Base-by-base conservation (phyloP, 2,329 filamentous ascomycete species). In the Sarocladiaceae sp. region DNA sequence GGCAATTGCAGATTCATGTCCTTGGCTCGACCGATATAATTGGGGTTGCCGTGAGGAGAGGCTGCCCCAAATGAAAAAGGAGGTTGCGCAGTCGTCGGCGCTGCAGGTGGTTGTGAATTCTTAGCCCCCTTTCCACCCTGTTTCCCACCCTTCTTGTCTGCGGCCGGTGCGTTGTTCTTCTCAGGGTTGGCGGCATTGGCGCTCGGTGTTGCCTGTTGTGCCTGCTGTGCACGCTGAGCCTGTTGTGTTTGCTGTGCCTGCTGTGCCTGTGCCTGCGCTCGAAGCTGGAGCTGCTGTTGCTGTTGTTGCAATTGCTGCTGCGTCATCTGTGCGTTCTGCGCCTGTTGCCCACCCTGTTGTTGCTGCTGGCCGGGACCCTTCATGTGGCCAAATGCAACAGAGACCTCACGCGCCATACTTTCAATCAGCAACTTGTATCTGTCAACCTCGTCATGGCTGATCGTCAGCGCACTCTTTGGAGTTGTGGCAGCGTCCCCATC, bases 31-130 rank as follows among this genome's bases (percentile, higher is more conserved):
- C 67, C 71, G 42, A 77, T 74, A 56, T 83, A 83, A 6, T 70
- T 73, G 2, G 82, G 82, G 53, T 79, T 77, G 12, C 81, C 82
- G 56, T 82, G 78, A 28, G 83, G 82, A 5, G 82, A 84, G 8
- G 73, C 68, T 17, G 73, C 76, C 12, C 76, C 76, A 53, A 84
- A 75, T 23, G 71, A 66, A 62, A 82, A 83, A 0, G 81, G 81
- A 15, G 80, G 76, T 56, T 83, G 79, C 13, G 47, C 37, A 10
- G 75, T 60, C 0, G 79, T 84, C 15, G 82, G 81, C 10, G 82
- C 80, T 12, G 79, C 72, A 3, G 81, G 80, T 0, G 76, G 66
- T 33, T 37, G 29, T 17, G 47, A 36, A 20, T 33, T n/a, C 55
- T 78, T 74, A 8, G 69, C 71, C 8, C 66, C 67, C 61, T 77